Evolutionary conservation across 192 early-diverging fungal species (phyloP).

Genomic region (Coemansia sp.): DNA sequence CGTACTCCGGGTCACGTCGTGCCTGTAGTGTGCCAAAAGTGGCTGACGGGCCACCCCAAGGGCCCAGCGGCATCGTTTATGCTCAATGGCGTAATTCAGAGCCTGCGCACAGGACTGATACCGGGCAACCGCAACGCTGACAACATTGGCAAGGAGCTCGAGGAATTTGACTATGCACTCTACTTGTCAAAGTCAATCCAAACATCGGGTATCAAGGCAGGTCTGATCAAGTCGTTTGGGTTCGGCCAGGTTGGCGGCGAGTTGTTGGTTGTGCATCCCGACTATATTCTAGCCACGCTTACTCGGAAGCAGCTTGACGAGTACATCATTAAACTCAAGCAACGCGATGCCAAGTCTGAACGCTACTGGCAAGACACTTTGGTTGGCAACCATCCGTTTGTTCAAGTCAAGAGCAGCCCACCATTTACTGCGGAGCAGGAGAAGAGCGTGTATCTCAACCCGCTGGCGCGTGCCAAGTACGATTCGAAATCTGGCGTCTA

Average conservation of each 20-base stretch:
- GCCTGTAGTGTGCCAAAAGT: conserved; percentile 86
- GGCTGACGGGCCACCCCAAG: conserved; percentile 90
- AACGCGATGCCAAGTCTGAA: background rate
- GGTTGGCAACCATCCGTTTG: conserved; percentile 32
- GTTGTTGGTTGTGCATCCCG: conserved; percentile 63
- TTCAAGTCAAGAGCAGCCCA: conserved; percentile 23
- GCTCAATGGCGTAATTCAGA: conserved; percentile 87
- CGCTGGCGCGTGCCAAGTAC: conserved; percentile 15
- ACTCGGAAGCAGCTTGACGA: background rate
- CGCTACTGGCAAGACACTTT: conserved; percentile 34
- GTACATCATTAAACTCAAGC: conserved; percentile 17
- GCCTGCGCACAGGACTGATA: conserved; percentile 77
- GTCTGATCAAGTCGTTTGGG: conserved; percentile 65
- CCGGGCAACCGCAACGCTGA: conserved; percentile 86
- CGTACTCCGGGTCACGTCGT: conserved; percentile 79
- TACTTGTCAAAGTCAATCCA: conserved; percentile 72
- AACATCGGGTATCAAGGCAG: conserved; percentile 67
- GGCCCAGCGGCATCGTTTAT: conserved; percentile 92
- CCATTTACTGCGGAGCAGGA: conserved; percentile 27
- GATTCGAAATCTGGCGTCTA: conserved; percentile 11
- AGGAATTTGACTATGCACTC: conserved; percentile 75
- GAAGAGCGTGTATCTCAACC: conserved; percentile 17
- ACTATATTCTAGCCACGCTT: conserved; percentile 57
- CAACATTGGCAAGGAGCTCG: conserved; percentile 56
- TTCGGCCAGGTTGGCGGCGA: conserved; percentile 73